Evolutionary conservation across 208 protist species (phyloP), one percentile per base, ranked within the genome.

Genomic region (Kentomonas sorsogonicus): DNA sequence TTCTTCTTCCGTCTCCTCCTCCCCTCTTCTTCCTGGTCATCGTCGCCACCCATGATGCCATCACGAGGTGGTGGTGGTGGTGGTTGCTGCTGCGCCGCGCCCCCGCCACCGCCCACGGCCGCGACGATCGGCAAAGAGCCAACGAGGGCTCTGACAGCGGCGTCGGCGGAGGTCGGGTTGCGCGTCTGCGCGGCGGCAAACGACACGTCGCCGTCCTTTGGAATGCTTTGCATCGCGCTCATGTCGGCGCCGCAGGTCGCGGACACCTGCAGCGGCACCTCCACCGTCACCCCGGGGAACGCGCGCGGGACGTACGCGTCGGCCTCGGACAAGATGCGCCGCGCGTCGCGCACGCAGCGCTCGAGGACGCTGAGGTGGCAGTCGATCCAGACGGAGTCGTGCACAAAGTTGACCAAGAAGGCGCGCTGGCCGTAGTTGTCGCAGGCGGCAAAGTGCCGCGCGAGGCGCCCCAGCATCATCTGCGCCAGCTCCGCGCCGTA

Each of bases 361-460:
- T 74, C 47, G 20, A 90, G 68, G 23, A 92, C 85, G 47, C 85
- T 74, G 11, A 86, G 65, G 39, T 95, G 88, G 57, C 85, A 95
- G 60, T 95, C 88, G 7, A 95, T 60, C 88, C 88, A 95, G 15
- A 95, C 72, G 4, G 88, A 91, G 70, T 95, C 88, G 69, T 95
- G 88, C 39, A 95, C 88, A 66, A 92, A 92, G 60, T 95, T 95
- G 55, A 77, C 79, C 31, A 95, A 66, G 53, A 74, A 79, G 6
- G 82, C 88, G 13, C 72, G 69, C 16, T 83, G 38, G 7, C 71
- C 60, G 66, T 91, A 95, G 69, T 83, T 86, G 59, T 77, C 43
- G 18, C 60, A 77, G 45, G 60, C 46, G 18, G 86, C 27, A 56
- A 95, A 89, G 41, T 82, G 82, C 5, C 85, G 82, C 44, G 76